These are phyloP conservation scores for Xylaria sp. DNA, from an alignment of 2,329 filamentous ascomycete genomes.

Conservation along the genomic window DNA sequence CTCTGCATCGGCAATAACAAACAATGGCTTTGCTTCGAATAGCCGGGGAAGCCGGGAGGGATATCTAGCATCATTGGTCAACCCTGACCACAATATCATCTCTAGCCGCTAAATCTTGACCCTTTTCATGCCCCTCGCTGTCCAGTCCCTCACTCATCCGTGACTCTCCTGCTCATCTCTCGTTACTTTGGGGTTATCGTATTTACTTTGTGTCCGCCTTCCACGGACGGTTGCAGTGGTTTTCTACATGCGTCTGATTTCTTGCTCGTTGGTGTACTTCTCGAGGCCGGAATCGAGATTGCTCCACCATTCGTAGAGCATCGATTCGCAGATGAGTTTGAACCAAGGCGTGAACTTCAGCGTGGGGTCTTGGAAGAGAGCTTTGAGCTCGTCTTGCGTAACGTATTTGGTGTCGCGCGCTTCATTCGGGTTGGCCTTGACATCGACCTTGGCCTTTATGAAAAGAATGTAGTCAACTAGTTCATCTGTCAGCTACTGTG, in stretches of 20 bases:
- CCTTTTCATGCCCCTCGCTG: slow-evolving; percentile 5
- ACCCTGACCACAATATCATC: slow-evolving; percentile 7
- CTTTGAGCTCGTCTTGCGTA: slow-evolving; percentile 71
- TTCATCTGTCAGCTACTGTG: slow-evolving; percentile 18
- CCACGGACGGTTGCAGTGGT: not conserved
- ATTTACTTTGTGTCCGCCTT: not conserved
- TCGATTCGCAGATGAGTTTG: slow-evolving; percentile 95
- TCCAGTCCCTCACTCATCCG: slow-evolving; percentile 1
- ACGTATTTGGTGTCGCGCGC: slow-evolving; percentile 82
- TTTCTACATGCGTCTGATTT: slow-evolving; percentile 74
- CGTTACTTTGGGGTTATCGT: not conserved
- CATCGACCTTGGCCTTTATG: slow-evolving; percentile 87
- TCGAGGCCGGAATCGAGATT: slow-evolving; percentile 76
- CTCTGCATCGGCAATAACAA: slow-evolving; percentile 9
- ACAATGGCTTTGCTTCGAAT: slow-evolving; percentile 3
- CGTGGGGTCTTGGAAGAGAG: slow-evolving; percentile 73
- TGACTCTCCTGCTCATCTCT: slow-evolving; percentile 2
- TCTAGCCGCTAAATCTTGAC: slow-evolving; percentile 11
- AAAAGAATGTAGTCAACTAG: slow-evolving; percentile 97
- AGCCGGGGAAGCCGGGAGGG: slow-evolving; percentile 5
- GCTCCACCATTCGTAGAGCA: slow-evolving; percentile 98
- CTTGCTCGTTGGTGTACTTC: slow-evolving; percentile 77
- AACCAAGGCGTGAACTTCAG: slow-evolving; percentile 97
- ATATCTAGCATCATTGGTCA: slow-evolving; percentile 17
- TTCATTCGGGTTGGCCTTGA: slow-evolving; percentile 81